Evolutionary conservation across 257 asterid species (phyloP), one percentile per base, ranked within the genome.

Genomic region (Coffea eugenioides): DNA sequence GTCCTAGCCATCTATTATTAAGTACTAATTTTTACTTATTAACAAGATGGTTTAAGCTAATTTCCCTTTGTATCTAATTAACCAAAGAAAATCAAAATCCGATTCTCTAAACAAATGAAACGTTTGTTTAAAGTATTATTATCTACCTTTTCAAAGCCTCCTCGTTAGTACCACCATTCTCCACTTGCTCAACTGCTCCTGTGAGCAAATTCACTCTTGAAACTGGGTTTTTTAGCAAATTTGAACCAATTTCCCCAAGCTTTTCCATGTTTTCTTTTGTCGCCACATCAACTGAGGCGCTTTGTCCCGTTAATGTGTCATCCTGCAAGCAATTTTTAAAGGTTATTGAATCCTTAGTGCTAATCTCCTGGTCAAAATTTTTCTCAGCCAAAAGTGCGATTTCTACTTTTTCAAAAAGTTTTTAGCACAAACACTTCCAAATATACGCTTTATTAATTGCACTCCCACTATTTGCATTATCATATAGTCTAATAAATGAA

Each of bases 121-220:
- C 36, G 5, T 68, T 6, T 6, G 18, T 67, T 2, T 3, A 52
- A 67, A 34, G 41, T 36, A 6, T 39, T 68, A 18, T 13, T 27
- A 2, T 52, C 10, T 71, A 85, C 86, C 80, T 80, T 75, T 69
- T 82, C 69, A 88, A 61, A 54, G 86, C 90, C 57, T 82, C 83
- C 48, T 65, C 85, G 74, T 88, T 88, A 15, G 87, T 81, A 59
- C 82, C 88, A 0, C 78, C 82, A 56, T 78, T 82, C 39, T 72
- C 73, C 11, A 85, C 46, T 11, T 77, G 36, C 25, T 85, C 87
- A 27, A 34, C 72, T 15, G 67, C 11, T 65, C 92, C 90, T 0
- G 89, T 86, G 74, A 77, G 81, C 5, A 88, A 5, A 80, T 90
- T 85, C 3, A 88, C 78, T 80, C 91, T 88, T 2, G 93, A 86